These are phyloP conservation scores for Mycena galopus DNA, from an alignment of 768 basidiomycete genomes.

Conservation along the genomic window DNA sequence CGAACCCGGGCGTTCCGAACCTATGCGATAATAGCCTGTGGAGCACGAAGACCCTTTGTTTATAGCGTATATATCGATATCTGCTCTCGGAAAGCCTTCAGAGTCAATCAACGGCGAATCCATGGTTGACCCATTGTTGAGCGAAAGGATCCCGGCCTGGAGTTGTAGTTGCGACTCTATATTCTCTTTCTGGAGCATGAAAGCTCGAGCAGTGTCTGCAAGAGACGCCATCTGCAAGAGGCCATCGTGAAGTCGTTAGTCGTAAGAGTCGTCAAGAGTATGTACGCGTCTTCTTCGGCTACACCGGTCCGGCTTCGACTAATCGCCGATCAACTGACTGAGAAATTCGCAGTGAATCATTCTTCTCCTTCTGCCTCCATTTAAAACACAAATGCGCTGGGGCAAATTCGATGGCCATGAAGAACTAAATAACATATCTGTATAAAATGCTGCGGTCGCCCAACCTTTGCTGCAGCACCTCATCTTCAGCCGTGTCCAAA, in stretches of 20 bases:
- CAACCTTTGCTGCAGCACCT: conserved; percentile 43
- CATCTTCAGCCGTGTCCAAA: conserved; percentile 31
- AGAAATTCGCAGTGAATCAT: too few species aligned
- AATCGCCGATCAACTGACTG: too few species aligned
- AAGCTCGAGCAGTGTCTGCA: conserved; percentile 58
- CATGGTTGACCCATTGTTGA: conserved; percentile 71
- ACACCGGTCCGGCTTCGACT: not conserved
- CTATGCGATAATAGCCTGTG: conserved; percentile 62
- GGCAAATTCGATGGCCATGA: not conserved
- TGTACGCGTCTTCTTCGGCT: not conserved
- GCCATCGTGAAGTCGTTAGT: too few species aligned
- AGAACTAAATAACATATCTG: conserved; percentile 55
- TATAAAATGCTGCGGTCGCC: conserved; percentile 57
- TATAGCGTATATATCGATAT: conserved; percentile 88
- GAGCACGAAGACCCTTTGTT: conserved; percentile 86
- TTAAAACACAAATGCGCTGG: too few species aligned
- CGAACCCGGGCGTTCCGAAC: conserved; percentile 53
- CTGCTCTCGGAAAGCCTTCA: conserved; percentile 91
- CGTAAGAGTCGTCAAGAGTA: not conserved
- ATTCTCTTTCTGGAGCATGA: conserved; percentile 77
- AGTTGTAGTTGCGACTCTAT: conserved; percentile 80
- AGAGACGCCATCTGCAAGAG: conserved; percentile 20
- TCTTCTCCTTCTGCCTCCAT: too few species aligned
- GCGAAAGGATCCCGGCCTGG: conserved; percentile 71
- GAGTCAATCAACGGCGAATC: conserved; percentile 82